Conservation (phyloP, 2,329 filamentous ascomycete genomes). For the Hymenoscyphus fructigenus region DNA sequence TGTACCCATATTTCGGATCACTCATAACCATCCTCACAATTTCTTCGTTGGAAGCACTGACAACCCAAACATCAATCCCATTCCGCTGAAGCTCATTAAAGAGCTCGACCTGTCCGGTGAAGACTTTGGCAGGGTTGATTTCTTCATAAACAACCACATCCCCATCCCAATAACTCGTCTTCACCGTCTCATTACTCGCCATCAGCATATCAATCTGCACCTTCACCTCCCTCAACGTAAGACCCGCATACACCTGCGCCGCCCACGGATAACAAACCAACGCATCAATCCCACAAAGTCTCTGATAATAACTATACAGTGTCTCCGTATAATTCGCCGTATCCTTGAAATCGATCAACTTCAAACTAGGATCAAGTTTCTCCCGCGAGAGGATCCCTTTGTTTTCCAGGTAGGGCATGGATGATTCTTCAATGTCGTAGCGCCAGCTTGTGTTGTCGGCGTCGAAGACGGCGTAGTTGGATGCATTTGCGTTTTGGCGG, state of each 20-base stretch:
- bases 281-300: not conserved
- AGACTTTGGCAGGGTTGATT: not conserved
- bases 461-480: not conserved
- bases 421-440: not conserved
- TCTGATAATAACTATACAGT: not conserved
- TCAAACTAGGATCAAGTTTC: not conserved
- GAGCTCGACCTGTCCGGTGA: not conserved
- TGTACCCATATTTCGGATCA: not conserved
- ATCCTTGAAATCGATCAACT: not conserved
- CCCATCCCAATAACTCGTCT: not conserved
- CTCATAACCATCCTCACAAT: not conserved
- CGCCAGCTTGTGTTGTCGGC: not conserved
- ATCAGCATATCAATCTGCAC: not conserved
- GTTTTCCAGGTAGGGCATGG: not conserved
- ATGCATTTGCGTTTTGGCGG: not conserved
- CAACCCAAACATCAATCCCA: not conserved
- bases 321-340: not conserved
- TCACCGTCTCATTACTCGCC: not conserved
- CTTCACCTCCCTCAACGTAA: not conserved
- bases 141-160: not conserved
- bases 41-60: not conserved
- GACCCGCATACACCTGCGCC: not conserved
- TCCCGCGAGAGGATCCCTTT: not conserved
- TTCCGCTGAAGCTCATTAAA: not conserved
- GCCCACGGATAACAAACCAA: not conserved